Evolutionary conservation across 257 asterid species (phyloP), one percentile per base, ranked within the genome.

Genomic region (Ilex aquifolium): DNA sequence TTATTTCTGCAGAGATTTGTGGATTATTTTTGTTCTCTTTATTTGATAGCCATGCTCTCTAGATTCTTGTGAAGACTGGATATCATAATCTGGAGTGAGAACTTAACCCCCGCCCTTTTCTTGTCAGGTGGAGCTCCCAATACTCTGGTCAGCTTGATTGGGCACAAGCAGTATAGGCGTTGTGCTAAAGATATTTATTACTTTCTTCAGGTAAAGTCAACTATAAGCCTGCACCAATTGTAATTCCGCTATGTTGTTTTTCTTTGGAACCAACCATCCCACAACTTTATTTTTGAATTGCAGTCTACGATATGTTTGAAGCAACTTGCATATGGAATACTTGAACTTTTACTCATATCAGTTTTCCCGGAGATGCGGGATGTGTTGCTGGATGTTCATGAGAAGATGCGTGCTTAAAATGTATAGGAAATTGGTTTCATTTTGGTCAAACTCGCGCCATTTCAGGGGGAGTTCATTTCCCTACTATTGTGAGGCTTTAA

Each of bases 261-360:
- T 7, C 11, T 53, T 53, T 53, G 31, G 54, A 49, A 15, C 31
- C 15, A 15, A 32, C 55, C 54, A 3, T 49, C 30, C 40, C 13
- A 66, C 46, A 15, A 31, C 9, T 17, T 16, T 32, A 16, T 39
- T 61, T 60, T 36, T 36, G 13, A 60, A 49, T 65, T 56, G 92
- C 95, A 94, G 97, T 94, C 99, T 31, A 74, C 89, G 29, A 75
- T 86, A 36, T 94, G 99, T 66, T 71, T 94, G 75, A 90, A 94
- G 95, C 99, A 94, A 80, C 93, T 94, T 70, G 91, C 93, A 3
- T 93, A 85, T 70, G 97, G 89, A 53, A 85, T 93, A 65, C 85
- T 93, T 42, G 99, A 93, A 74, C 96, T 85, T 48, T 79, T 88
- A 51, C 83, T 93, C 16, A 53, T 90, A 64, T 82, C 96, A 29